These are phyloP conservation scores for Nicotiana otophora DNA, from an alignment of 257 asterid species.

Conservation along the genomic window DNA sequence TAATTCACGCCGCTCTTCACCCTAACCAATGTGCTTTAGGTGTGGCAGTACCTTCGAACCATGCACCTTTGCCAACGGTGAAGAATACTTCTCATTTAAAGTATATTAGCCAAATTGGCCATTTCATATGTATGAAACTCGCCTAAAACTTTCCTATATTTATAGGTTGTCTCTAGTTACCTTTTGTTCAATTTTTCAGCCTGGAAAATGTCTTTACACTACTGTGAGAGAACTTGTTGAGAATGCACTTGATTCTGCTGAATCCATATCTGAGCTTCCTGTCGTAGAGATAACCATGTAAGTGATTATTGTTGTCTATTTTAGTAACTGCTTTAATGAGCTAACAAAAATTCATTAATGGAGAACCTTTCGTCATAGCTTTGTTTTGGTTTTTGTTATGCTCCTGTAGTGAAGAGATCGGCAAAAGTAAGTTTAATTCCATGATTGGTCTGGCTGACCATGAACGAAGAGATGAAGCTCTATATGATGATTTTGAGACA, in stretches of 20 bases:
- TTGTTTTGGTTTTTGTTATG: constrained; percentile 1
- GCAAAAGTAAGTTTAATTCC: constrained; percentile 58
- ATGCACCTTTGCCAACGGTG: too few relatives aligned
- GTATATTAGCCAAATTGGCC: too few relatives aligned
- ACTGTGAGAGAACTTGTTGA: constrained; percentile 93
- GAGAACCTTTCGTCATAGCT: not conserved
- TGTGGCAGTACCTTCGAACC: too few relatives aligned
- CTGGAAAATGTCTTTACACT: constrained; percentile 82
- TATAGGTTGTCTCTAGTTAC: not conserved
- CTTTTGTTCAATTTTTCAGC: constrained; percentile 38
- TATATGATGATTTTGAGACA: constrained; percentile 86
- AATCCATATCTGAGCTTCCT: constrained; percentile 80
- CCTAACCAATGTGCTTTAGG: too few relatives aligned
- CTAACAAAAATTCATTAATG: not conserved
- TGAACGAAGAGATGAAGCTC: constrained; percentile 70
- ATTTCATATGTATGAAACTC: too few relatives aligned
- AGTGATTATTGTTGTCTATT: constrained; percentile 10
- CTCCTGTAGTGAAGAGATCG: constrained; percentile 69
- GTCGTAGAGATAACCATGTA: constrained; percentile 74
- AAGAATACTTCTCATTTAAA: too few relatives aligned
- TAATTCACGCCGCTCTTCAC: not conserved
- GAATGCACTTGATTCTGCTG: constrained; percentile 94
- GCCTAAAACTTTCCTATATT: too few relatives aligned
- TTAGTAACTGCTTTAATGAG: not conserved
- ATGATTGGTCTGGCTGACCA: constrained; percentile 77